Conservation (phyloP, 1,139 yeast genomes). For the Lodderomyces jiufengensis region DNA sequence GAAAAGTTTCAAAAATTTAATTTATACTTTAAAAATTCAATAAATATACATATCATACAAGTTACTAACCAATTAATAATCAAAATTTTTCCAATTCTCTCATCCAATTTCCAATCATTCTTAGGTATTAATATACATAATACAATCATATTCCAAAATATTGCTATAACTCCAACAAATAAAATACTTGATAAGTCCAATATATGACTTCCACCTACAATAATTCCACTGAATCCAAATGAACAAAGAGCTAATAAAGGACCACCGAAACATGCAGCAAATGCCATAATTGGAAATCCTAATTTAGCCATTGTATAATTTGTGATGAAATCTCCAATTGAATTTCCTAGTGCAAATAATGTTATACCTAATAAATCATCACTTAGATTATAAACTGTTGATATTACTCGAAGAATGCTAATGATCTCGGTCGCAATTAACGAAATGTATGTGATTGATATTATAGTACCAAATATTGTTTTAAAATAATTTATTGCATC, state of each 20-base stretch:
- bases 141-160: slow-evolving; percentile 51
- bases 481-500: slow-evolving; percentile 27
- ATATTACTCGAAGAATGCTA: slow-evolving; percentile 58
- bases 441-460: slow-evolving; percentile 72
- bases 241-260: slow-evolving; percentile 58
- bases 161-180: slow-evolving; percentile 46
- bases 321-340: slow-evolving; percentile 84
- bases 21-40: slow-evolving; percentile 16
- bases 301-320: slow-evolving; percentile 77
- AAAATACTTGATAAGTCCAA: slow-evolving; percentile 24
- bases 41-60: slow-evolving; percentile 36
- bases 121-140: slow-evolving; percentile 55
- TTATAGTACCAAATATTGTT: slow-evolving; percentile 58
- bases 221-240: slow-evolving; percentile 56
- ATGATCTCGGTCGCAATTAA: slow-evolving; percentile 76
- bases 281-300: slow-evolving; percentile 91
- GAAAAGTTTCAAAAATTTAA: too few species aligned
- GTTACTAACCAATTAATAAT: slow-evolving; percentile 55
- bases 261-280: slow-evolving; percentile 94
- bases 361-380: slow-evolving; percentile 84
- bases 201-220: slow-evolving; percentile 26
- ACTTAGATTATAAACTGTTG: slow-evolving; percentile 58
- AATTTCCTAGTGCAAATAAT: slow-evolving; percentile 88
- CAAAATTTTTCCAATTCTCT: slow-evolving; percentile 50
- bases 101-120: slow-evolving; percentile 64